Percentiles rank a stretch among this genome's conserved stretches.
Conservation (phyloP, 208 protist genomes). For the Lotmaria passim region DNA sequence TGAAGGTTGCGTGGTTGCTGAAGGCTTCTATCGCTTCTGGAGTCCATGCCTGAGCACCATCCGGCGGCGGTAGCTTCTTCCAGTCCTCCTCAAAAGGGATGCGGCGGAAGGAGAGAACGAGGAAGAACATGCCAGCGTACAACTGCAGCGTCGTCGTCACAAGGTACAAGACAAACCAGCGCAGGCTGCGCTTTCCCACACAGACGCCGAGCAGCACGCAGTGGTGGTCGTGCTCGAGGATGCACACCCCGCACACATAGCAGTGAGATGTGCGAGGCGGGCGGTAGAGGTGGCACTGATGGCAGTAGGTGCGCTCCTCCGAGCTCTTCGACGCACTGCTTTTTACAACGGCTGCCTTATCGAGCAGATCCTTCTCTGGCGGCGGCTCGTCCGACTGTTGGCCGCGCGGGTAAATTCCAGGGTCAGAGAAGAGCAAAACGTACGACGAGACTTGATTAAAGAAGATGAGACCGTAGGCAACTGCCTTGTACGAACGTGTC, state of each 20-base stretch:
- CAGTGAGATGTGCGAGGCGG: slow-evolving; percentile 76
- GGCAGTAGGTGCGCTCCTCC: slow-evolving; percentile 46
- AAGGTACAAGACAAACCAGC: slow-evolving; percentile 79
- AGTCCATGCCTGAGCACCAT: slow-evolving; percentile 12
- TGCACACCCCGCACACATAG: slow-evolving; percentile 80
- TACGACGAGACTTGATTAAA: slow-evolving; percentile 27
- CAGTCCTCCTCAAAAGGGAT: slow-evolving; percentile 35
- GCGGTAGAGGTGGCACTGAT: slow-evolving; percentile 55
- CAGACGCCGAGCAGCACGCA: slow-evolving; percentile 79
- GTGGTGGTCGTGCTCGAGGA: slow-evolving; percentile 87
- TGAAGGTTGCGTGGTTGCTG: slow-evolving; percentile 25
- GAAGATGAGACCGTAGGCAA: slow-evolving; percentile 16
- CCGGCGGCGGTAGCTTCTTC: slow-evolving; percentile 17
- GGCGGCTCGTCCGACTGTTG: neutral
- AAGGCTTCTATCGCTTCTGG: slow-evolving; percentile 19
- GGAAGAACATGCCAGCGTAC: slow-evolving; percentile 37
- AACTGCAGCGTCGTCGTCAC: slow-evolving; percentile 36
- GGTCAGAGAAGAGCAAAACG: slow-evolving; percentile 41
- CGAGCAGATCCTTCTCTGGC: neutral
- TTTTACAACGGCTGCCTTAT: neutral
- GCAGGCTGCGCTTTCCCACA: slow-evolving; percentile 72
- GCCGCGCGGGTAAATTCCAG: slow-evolving; percentile 58
- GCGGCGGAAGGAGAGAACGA: slow-evolving; percentile 36
- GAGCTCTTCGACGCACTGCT: slow-evolving; percentile 25
- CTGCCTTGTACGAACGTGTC: slow-evolving; percentile 13